phyloP scores from a whole-genome alignment of 306 rosid genomes.

The Malus sylvestris region DNA sequence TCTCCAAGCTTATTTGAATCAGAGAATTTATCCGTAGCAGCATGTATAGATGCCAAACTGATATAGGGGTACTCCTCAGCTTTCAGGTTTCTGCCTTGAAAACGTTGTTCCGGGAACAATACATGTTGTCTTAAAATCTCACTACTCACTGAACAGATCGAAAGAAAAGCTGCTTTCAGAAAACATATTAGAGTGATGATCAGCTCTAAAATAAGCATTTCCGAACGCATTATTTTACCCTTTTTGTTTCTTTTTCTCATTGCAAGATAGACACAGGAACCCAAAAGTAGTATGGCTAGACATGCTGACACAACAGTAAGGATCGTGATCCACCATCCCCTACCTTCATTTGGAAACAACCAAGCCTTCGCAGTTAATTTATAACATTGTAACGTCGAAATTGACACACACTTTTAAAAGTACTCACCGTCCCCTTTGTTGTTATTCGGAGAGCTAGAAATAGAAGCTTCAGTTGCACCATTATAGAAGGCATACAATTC shows the following conservation, averaged over 20 bases:
- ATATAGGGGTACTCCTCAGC: constrained; percentile 30
- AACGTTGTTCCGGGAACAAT: too few species aligned
- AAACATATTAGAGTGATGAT: background rate
- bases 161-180: background rate
- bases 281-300: constrained; percentile 21
- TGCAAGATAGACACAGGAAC: constrained; percentile 10
- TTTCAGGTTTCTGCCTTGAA: background rate
- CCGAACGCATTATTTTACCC: constrained; percentile 2
- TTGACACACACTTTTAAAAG: too few species aligned
- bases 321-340: constrained; percentile 13
- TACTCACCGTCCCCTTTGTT: constrained; percentile 22
- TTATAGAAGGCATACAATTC: constrained; percentile 40
- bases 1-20: constrained; percentile 55
- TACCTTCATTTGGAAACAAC: too few species aligned
- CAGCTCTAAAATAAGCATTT: background rate
- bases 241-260: constrained; percentile 8
- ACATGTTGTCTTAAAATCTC: too few species aligned
- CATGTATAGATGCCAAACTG: constrained; percentile 40
- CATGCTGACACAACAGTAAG: background rate
- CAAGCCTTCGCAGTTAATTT: too few species aligned
- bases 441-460: background rate
- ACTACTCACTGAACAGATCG: too few species aligned
- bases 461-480: background rate
- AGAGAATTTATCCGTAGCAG: constrained; percentile 49
- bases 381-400: too few species aligned